Base-by-base conservation (phyloP, 176 grass and related monocot species). In the Lolium multiflorum region DNA sequence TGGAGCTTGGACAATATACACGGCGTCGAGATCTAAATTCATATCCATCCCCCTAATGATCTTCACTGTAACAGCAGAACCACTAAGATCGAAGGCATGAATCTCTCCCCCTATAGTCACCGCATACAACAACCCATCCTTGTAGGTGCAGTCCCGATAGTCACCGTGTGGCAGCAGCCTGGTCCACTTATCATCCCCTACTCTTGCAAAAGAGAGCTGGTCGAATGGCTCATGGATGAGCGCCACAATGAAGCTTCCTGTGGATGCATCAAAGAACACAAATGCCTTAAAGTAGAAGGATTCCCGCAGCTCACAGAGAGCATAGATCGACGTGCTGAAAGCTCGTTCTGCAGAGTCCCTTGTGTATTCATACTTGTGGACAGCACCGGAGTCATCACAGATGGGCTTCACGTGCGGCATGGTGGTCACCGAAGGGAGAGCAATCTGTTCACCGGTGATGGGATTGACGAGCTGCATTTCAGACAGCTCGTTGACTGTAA, bases 71-170 rank as follows among this genome's bases (percentile, higher is more conserved):
- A 8, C 58, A 61, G 9, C 3, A 35, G 2, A 35, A 35, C 31
- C 31, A 35, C 31, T 35, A 3, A 35, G 31, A 35, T 35, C 3
- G 31, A 11, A 21, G 54, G 31, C 31, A 35, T 43, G 67, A 0
- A 70, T n/a, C 9, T 70, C 37, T 70, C 15, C 67, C 67, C 0
- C 43, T 41, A 20, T 71, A 43, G 17, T 11, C 16, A 5, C 67
- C 1, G 67, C 67, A 44, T 44, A 35, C 31, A 35, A 71, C 67
- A 71, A 6, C 17, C 67, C 67, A 44, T 44, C 67, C 67, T 71
- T 71, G 67, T 71, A 71, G 67, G 67, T 71, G 67, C 67, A 44
- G 67, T 71, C 38, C 67, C 1, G 17, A 18, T 44, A 71, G 67
- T 9, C 18, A 20, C 17, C 0, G 18, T 71, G 67, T 43, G 38